Conservation (phyloP, 2,329 filamentous ascomycete genomes). For the Tolypocladium cylindrosporum region DNA sequence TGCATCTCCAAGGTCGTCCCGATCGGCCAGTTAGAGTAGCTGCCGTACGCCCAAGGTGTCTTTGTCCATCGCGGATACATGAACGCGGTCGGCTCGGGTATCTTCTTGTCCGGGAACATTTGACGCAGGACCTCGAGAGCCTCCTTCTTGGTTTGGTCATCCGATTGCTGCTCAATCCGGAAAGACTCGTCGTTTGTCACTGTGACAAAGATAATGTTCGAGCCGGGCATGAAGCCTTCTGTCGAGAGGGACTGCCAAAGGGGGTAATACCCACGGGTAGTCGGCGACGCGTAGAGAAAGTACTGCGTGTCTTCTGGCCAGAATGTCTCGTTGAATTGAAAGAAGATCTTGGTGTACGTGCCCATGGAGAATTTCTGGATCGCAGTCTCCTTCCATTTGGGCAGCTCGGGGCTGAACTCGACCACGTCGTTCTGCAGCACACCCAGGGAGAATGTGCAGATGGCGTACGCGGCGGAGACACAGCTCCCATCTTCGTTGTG, state of each 20-base stretch:
- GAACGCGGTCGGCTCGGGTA: constrained; percentile 52
- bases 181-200: constrained; percentile 47
- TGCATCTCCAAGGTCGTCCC: constrained; percentile 55
- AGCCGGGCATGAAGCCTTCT: constrained; percentile 47
- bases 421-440: constrained; percentile 55
- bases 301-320: constrained; percentile 40
- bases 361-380: constrained; percentile 59
- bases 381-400: constrained; percentile 52
- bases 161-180: constrained; percentile 46
- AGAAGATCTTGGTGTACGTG: constrained; percentile 65
- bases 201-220: constrained; percentile 57
- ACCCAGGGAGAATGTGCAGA: constrained; percentile 59
- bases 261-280: constrained; percentile 34
- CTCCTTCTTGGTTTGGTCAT: constrained; percentile 47
- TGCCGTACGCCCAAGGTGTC: constrained; percentile 39
- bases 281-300: constrained; percentile 34
- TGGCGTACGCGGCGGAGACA: constrained; percentile 49
- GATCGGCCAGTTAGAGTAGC: constrained; percentile 59
- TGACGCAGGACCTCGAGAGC: constrained; percentile 44
- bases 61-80: constrained; percentile 39
- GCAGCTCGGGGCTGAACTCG: constrained; percentile 47
- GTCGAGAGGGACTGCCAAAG: constrained; percentile 54
- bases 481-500: constrained; percentile 43
- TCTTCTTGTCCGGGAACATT: constrained; percentile 48
- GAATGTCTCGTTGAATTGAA: constrained; percentile 58